A percentile compares a stretch with the other conserved stretches of the same genome.
Evolutionary conservation across 352 stramenopile genomes (phyloP).

Genomic region (Phytopythium delawarense): DNA sequence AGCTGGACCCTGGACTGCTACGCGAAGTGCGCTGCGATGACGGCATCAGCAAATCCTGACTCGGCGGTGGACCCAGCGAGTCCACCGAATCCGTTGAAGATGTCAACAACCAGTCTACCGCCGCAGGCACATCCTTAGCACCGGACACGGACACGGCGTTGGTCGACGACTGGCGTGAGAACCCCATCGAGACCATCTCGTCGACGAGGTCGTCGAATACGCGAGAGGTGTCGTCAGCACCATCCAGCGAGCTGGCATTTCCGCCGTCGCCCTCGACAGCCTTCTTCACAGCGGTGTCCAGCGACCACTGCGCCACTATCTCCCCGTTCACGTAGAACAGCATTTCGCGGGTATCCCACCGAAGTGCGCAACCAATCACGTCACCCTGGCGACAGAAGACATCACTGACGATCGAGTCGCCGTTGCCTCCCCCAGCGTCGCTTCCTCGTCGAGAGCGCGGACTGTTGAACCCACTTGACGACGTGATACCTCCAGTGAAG

Average conservation of each 20-base stretch:
- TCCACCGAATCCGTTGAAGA: constrained; percentile 4
- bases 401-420: constrained; percentile 27
- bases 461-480: constrained; percentile 23
- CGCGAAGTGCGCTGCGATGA: neutral
- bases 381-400: constrained; percentile 48
- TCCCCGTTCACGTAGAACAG: constrained; percentile 63
- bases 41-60: constrained; percentile 1
- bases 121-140: constrained; percentile 15
- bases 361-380: constrained; percentile 49
- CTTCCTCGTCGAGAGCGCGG: constrained; percentile 24
- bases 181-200: constrained; percentile 51
- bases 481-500: neutral
- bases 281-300: neutral
- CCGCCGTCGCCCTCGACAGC: neutral
- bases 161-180: constrained; percentile 31
- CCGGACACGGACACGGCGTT: constrained; percentile 32
- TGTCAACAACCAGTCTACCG: constrained; percentile 39
- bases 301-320: constrained; percentile 14
- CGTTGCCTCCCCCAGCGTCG: constrained; percentile 7
- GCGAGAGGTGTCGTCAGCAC: neutral
- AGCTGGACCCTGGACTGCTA: neutral
- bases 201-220: constrained; percentile 44
- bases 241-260: neutral
- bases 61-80: neutral
- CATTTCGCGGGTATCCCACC: constrained; percentile 24